Evolutionary conservation across 306 rosid genomes (phyloP), one percentile per base, ranked within the genome.

Genomic region (Boehmeria nivea): DNA sequence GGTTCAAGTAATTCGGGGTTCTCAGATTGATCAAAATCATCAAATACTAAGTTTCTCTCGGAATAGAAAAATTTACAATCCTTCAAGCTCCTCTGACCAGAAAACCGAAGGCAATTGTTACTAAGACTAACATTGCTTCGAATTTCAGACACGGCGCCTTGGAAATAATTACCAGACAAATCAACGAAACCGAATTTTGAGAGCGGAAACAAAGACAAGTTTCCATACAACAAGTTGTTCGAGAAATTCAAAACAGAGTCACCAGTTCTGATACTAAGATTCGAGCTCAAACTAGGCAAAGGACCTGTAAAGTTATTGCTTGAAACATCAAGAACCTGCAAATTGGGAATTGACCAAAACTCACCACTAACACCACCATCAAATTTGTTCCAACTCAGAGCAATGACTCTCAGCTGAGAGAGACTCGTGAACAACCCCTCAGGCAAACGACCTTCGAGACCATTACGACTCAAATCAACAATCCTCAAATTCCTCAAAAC

Each of bases 151-250:
- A 64, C 69, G 21, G 54, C 58, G 37, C 95, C 99, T 60, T 81
- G 77, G 67, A 93, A 85, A 79, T 73, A 87, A 71, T 93, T 93
- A 51, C 76, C 39, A 20, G 95, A 82, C 53, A 93, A 72, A 79
- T 93, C 95, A 24, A 87, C 59, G 18, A 17, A 69, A 38, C 65
- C 26, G 61, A 54, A 61, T 59, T 54, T 73, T 51, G 27, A 23
- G 15, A 70, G 33, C 0, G 77, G 17, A 11, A 40, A 68, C 44
- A 25, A 46, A 73, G 69, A 75, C 64, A 87, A 52, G 58, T 21
- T 36, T 60, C 96, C 99, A 43, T 81, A 83, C 31, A 93, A 82
- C 18, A 73, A 24, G 73, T 93, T 93, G 73, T 77, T 59, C 39
- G 96, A 85, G 67, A 93, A 72, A 61, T 81, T 79, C 78, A 84